phyloP scores from a whole-genome alignment of 495 filamentous ascomycete genomes.

The Patellaria atrata region DNA sequence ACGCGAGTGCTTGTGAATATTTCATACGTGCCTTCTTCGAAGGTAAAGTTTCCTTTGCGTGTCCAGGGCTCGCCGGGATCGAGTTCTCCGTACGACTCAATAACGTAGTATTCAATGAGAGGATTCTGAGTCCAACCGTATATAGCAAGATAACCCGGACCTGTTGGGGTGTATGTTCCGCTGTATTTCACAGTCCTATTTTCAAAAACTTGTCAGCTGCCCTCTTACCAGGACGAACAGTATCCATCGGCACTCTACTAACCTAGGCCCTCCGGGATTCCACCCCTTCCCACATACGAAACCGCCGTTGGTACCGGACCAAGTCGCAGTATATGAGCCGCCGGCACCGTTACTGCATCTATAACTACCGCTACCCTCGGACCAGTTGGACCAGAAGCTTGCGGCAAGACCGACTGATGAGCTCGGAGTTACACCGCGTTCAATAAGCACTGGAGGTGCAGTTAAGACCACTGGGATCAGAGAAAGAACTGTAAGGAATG shows the following conservation, averaged over 20 bases:
- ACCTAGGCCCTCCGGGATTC: no score
- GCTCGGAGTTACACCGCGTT: no score
- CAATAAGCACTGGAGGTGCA: conserved; percentile 1
- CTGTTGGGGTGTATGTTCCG: conserved; percentile 39
- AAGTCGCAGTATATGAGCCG: no score
- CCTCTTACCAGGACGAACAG: no score
- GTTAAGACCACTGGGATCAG: conserved; percentile 4
- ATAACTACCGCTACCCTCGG: no score
- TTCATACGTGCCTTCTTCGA: conserved; percentile 14
- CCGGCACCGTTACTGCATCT: no score
- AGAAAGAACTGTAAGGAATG: conserved; percentile 2
- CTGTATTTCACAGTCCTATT: conserved; percentile 33
- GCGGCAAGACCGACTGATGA: no score
- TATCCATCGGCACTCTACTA: no score
- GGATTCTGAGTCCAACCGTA: conserved; percentile 50
- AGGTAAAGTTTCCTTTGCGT: conserved; percentile 3
- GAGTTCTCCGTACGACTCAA: conserved; percentile 43
- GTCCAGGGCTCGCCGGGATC: conserved; percentile 23
- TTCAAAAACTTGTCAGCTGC: no score
- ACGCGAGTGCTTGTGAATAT: conserved; percentile 10
- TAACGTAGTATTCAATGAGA: conserved; percentile 49
- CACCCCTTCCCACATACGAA: no score
- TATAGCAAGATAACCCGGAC: conserved; percentile 44
- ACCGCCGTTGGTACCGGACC: no score
- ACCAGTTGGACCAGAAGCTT: no score